These are phyloP conservation scores for Cicer pinnatifidum DNA, from an alignment of 306 rosid species.

Conservation along the genomic window DNA sequence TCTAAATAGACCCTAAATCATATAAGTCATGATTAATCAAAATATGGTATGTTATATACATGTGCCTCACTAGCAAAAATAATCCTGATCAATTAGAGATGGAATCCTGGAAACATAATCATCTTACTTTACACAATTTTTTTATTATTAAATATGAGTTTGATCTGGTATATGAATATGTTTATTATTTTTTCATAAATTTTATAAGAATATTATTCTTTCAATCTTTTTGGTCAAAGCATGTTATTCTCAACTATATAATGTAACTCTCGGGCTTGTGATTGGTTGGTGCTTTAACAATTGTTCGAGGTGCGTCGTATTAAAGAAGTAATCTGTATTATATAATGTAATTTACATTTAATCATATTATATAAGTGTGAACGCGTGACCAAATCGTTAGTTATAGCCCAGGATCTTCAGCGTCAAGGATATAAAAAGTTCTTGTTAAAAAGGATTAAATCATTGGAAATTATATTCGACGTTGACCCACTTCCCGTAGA, in stretches of 20 bases:
- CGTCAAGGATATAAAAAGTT: neutral
- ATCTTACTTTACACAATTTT: conserved; percentile 4
- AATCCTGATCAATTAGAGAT: neutral
- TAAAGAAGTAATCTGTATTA: neutral
- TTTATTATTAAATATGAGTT: neutral
- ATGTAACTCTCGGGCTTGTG: conserved; percentile 14
- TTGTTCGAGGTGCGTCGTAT: conserved; percentile 8
- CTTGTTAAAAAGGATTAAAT: no score
- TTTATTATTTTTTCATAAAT: neutral
- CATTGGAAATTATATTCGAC: no score
- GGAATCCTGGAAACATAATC: conserved; percentile 21
- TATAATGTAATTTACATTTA: neutral
- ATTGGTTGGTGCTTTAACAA: conserved; percentile 41
- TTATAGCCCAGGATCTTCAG: neutral
- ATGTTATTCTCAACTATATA: conserved; percentile 22
- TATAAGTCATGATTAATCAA: conserved; percentile 7
- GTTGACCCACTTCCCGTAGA: no score
- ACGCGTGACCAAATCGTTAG: conserved; percentile 34
- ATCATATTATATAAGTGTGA: neutral
- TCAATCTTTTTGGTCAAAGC: neutral
- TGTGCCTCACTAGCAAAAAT: neutral
- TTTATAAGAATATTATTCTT: conserved; percentile 20
- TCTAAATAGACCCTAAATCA: no score
- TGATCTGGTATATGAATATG: conserved; percentile 13
- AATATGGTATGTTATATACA: conserved; percentile 14